These are phyloP conservation scores for Nitzschia palea DNA, from an alignment of 108 stramenopile genomes.

Conservation along the genomic window DNA sequence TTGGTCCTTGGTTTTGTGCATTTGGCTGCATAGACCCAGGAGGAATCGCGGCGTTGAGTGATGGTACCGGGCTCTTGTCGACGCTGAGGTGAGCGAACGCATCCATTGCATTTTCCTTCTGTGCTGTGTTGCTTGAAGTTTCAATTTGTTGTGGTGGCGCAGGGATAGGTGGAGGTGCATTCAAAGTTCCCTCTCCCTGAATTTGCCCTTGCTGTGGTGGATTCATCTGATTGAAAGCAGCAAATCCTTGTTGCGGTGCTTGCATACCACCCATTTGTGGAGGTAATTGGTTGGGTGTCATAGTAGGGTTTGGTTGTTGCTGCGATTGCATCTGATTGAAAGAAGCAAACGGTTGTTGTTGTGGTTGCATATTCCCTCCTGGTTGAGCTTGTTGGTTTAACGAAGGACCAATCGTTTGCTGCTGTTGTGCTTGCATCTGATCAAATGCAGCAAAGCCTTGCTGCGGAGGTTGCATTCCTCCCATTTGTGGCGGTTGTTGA, in stretches of 20 bases:
- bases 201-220: too few species aligned
- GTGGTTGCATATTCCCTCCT: neutral
- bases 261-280: constrained; percentile 23
- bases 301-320: constrained; percentile 23
- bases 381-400: constrained; percentile 11
- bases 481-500: constrained; percentile 24
- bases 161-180: too few species aligned
- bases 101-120: constrained; percentile 36
- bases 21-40: too few species aligned
- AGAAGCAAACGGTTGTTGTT: constrained; percentile 2
- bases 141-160: too few species aligned
- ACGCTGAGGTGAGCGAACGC: constrained; percentile 41
- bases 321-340: constrained; percentile 19
- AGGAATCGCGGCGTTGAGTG: too few species aligned
- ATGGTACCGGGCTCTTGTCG: too few species aligned
- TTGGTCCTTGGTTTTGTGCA: neutral
- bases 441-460: constrained; percentile 58
- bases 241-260: constrained; percentile 32
- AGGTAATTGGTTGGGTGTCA: constrained; percentile 3
- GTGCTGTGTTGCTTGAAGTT: neutral
- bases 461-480: constrained; percentile 3
- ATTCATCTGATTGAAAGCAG: constrained; percentile 50
- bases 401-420: constrained; percentile 18
- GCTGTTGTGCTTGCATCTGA: constrained; percentile 36
- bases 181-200: too few species aligned